These are phyloP conservation scores for Stenogyne calaminthoides DNA, from an alignment of 305 asterid genomes.

Conservation along the genomic window DNA sequence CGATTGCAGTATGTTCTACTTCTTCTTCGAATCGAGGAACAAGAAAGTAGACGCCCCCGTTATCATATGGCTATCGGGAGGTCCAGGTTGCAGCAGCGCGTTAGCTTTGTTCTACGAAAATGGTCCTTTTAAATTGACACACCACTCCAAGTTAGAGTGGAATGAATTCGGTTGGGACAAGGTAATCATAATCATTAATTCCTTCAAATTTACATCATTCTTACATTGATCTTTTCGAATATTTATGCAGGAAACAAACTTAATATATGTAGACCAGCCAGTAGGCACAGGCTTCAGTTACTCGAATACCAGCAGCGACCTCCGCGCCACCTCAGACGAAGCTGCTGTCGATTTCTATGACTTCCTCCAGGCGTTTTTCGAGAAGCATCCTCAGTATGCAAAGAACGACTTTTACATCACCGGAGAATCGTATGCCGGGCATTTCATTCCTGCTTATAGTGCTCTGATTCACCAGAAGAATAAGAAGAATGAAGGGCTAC, in stretches of 20 bases:
- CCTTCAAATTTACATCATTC: background rate
- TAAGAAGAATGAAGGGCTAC: slow-evolving; percentile 62
- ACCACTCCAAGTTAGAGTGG: slow-evolving; percentile 51
- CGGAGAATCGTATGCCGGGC: slow-evolving; percentile 95
- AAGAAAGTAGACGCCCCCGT: slow-evolving; percentile 50
- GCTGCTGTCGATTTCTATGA: slow-evolving; percentile 82
- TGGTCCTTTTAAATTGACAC: slow-evolving; percentile 60
- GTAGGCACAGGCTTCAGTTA: slow-evolving; percentile 91
- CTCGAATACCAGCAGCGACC: slow-evolving; percentile 44
- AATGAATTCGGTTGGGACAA: slow-evolving; percentile 81
- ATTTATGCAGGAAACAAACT: slow-evolving; percentile 61
- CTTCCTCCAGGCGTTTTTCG: slow-evolving; percentile 86
- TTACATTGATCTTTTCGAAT: background rate
- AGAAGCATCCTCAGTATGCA: slow-evolving; percentile 60
- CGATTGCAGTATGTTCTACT: slow-evolving; percentile 65
- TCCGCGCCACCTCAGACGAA: slow-evolving; percentile 48
- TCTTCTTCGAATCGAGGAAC: slow-evolving; percentile 64
- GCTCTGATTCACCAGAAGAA: slow-evolving; percentile 63
- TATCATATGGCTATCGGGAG: slow-evolving; percentile 74
- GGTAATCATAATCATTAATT: slow-evolving; percentile 38
- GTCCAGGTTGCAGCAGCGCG: slow-evolving; percentile 76
- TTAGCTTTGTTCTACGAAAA: slow-evolving; percentile 67
- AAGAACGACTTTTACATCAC: slow-evolving; percentile 74
- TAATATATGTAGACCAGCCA: slow-evolving; percentile 83
- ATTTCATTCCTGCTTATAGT: slow-evolving; percentile 80